A percentile compares a stretch with the other conserved stretches of the same genome.
Evolutionary conservation across 371 early-diverging fungal species (phyloP).

Genomic region (Mucor lusitanicus): DNA sequence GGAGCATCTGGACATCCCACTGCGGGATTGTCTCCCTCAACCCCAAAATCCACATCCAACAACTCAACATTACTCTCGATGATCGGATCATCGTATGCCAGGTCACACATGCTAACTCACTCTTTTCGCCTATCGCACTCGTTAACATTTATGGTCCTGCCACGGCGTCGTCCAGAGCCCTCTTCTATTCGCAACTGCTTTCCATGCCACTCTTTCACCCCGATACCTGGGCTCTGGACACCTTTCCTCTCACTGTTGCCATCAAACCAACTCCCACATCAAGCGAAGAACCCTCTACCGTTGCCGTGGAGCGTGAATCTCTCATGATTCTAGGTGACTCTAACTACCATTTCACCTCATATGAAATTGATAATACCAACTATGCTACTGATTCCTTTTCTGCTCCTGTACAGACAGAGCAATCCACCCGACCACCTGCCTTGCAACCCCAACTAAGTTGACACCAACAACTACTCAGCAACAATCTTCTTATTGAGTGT

Average conservation of each 20-base stretch:
- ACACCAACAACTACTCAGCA: not conserved
- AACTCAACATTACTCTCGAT: slow-evolving; percentile 1
- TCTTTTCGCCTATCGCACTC: slow-evolving; percentile 1
- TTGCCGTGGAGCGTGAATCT: not conserved
- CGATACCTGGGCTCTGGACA: no score
- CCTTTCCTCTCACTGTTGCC: no score
- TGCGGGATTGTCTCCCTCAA: slow-evolving; percentile 7
- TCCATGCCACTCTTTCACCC: not conserved
- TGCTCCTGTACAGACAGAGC: not conserved
- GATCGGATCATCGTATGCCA: not conserved
- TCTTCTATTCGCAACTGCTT: not conserved
- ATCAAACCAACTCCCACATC: not conserved
- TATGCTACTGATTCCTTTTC: not conserved
- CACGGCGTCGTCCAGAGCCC: not conserved
- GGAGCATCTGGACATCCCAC: slow-evolving; percentile 1
- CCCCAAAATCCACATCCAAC: not conserved
- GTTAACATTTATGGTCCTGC: slow-evolving; percentile 13
- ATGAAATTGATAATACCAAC: not conserved
- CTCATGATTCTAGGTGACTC: slow-evolving; percentile 1
- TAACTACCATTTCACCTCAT: not conserved
- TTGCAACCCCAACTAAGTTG: not conserved
- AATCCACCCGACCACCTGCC: not conserved
- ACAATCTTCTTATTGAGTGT: not conserved
- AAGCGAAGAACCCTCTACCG: not conserved
- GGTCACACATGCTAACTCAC: not conserved